A percentile compares a stretch with the other conserved stretches of the same genome.
Evolutionary conservation across 805 yeast genomes (phyloP).

Genomic region (Ogataea thermomethanolica): DNA sequence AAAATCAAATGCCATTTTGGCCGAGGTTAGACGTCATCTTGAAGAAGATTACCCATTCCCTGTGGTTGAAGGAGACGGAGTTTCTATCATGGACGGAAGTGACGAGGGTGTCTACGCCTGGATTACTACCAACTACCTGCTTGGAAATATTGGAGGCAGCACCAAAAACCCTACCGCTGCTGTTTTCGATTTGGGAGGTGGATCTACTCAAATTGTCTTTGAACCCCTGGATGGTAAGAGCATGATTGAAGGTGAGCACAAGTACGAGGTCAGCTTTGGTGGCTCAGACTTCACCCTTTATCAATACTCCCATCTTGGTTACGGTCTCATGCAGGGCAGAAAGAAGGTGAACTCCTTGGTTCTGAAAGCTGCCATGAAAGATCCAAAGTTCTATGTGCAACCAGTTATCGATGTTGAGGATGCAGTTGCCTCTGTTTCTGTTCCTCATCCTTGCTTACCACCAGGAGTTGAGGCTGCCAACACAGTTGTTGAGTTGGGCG

Average conservation of each 20-base stretch:
- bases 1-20: slow-evolving; percentile 66
- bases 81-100: slow-evolving; percentile 91
- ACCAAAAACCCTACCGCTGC: slow-evolving; percentile 87
- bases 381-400: slow-evolving; percentile 25
- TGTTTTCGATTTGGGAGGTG: slow-evolving; percentile 97
- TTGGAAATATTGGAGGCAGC: slow-evolving; percentile 88
- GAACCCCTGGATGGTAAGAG: slow-evolving; percentile 72
- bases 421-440: slow-evolving; percentile 40
- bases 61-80: slow-evolving; percentile 81
- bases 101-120: slow-evolving; percentile 99
- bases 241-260: slow-evolving; percentile 81
- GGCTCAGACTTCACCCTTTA: slow-evolving; percentile 75
- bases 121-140: slow-evolving; percentile 91
- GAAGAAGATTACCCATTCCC: slow-evolving; percentile 87
- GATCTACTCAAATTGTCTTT: slow-evolving; percentile 96
- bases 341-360: slow-evolving; percentile 69
- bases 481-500: slow-evolving; percentile 55
- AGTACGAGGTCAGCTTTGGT: slow-evolving; percentile 77
- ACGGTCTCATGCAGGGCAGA: slow-evolving; percentile 94
- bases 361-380: slow-evolving; percentile 33
- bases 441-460: slow-evolving; percentile 84
- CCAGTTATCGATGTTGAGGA: slow-evolving; percentile 34
- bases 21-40: slow-evolving; percentile 71
- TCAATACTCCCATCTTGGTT: slow-evolving; percentile 93
- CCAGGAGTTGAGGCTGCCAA: slow-evolving; percentile 63